Evolutionary conservation across 805 yeast species (phyloP).

Genomic region (Hanseniaspora valbyensis): DNA sequence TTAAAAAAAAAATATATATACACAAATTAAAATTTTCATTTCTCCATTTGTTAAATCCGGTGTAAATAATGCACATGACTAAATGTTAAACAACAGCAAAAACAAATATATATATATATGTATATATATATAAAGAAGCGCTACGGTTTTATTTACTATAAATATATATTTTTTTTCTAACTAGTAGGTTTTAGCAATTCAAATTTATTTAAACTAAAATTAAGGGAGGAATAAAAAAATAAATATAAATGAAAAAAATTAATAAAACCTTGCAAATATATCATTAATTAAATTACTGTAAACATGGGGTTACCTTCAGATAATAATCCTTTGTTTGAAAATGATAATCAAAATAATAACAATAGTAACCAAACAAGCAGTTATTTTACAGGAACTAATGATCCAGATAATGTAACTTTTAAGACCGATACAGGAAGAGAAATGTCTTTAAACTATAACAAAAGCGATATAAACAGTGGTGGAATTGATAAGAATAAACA

Average conservation of each 20-base stretch:
- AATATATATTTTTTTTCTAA: too few species aligned
- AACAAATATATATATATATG: too few species aligned
- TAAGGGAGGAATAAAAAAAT: too few species aligned
- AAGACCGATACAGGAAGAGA: conserved; percentile 4
- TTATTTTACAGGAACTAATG: background rate
- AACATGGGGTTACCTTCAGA: conserved; percentile 9
- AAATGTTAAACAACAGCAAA: too few species aligned
- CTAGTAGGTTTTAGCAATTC: too few species aligned
- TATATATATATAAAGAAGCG: too few species aligned
- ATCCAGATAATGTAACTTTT: background rate
- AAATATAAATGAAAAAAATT: background rate
- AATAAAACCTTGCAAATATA: background rate
- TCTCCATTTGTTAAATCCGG: too few species aligned
- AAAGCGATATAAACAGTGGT: conserved; percentile 5
- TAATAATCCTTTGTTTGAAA: conserved; percentile 5
- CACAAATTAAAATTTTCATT: too few species aligned
- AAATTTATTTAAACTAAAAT: too few species aligned
- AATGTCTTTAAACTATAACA: conserved; percentile 2
- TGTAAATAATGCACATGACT: too few species aligned
- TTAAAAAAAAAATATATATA: too few species aligned
- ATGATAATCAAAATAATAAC: background rate
- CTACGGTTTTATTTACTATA: too few species aligned
- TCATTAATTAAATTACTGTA: background rate
- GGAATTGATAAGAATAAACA: background rate
- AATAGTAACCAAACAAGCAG: background rate